phyloP scores from a whole-genome alignment of 1,284 basidiomycete species.

The Pseudozyma pruni region DNA sequence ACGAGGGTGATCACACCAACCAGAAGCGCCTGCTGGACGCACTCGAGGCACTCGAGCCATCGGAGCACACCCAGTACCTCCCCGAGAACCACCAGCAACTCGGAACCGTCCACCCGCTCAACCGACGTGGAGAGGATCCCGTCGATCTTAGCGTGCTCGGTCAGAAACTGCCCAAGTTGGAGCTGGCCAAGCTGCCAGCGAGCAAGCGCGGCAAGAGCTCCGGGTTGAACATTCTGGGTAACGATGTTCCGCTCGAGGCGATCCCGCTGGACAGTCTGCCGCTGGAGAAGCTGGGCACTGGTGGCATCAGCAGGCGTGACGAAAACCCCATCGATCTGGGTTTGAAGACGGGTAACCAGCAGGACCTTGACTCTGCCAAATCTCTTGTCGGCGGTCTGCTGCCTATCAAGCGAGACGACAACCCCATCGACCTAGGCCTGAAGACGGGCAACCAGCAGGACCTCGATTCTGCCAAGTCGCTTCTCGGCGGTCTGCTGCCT shows the following conservation, averaged over 20 bases:
- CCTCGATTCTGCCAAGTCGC: constrained; percentile 12
- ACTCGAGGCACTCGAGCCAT: constrained; percentile 19
- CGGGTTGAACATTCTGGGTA: constrained; percentile 28
- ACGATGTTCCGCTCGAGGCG: constrained; percentile 18
- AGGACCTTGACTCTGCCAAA: constrained; percentile 12
- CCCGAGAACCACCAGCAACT: constrained; percentile 29
- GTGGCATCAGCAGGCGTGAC: constrained; percentile 1
- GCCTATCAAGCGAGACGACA: constrained; percentile 8
- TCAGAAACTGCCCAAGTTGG: constrained; percentile 6
- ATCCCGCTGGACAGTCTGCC: constrained; percentile 1
- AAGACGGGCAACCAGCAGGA: constrained; percentile 31
- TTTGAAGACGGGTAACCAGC: constrained; percentile 13
- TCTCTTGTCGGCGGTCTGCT: constrained; percentile 11
- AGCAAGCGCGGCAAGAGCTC: constrained; percentile 18
- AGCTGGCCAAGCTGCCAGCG: constrained; percentile 8
- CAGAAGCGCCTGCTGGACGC: constrained; percentile 25
- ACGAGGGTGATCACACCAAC: constrained; percentile 42
- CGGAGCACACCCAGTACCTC: constrained; percentile 13
- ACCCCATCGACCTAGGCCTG: constrained; percentile 16
- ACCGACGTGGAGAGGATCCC: constrained; percentile 20
- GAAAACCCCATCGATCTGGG: constrained; percentile 12
- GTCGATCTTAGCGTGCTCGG: constrained; percentile 19
- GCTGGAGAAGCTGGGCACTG: no score
- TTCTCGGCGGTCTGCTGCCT: constrained; percentile 20
- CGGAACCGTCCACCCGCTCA: constrained; percentile 34